A percentile compares a stretch with the other conserved stretches of the same genome.
These are phyloP conservation scores for Fusarium albosuccineum DNA, from an alignment of 2,329 filamentous ascomycete genomes.

Conservation along the genomic window DNA sequence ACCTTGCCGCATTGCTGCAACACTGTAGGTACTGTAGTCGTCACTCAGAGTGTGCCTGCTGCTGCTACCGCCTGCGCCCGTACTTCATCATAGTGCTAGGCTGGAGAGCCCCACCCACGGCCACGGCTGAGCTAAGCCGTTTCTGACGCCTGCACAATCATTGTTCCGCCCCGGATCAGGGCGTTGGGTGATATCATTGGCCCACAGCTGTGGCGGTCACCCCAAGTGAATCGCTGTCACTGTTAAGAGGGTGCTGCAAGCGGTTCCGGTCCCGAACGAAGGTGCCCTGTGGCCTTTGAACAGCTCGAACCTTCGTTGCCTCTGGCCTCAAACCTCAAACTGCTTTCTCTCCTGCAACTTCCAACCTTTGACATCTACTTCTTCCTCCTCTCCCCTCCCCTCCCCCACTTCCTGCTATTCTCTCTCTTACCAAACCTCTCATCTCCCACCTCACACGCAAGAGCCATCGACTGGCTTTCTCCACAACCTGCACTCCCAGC, in stretches of 20 bases:
- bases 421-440: slow-evolving; percentile 6
- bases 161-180: slow-evolving; percentile 53
- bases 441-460: slow-evolving; percentile 18
- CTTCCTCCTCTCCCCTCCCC: background rate
- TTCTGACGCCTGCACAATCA: slow-evolving; percentile 46
- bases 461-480: slow-evolving; percentile 41
- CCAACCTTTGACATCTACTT: slow-evolving; percentile 29
- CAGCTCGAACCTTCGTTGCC: slow-evolving; percentile 46
- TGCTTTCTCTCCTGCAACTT: slow-evolving; percentile 39
- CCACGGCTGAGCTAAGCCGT: slow-evolving; percentile 45
- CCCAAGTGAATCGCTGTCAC: slow-evolving; percentile 46
- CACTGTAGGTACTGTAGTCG: slow-evolving; percentile 30
- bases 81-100: slow-evolving; percentile 45
- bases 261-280: slow-evolving; percentile 43
- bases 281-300: slow-evolving; percentile 46
- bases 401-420: slow-evolving; percentile 11
- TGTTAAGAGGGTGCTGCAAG: slow-evolving; percentile 22
- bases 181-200: slow-evolving; percentile 53
- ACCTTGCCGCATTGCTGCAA: slow-evolving; percentile 3
- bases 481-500: slow-evolving; percentile 26
- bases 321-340: slow-evolving; percentile 34
- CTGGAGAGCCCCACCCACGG: slow-evolving; percentile 33
- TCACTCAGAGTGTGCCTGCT: slow-evolving; percentile 46
- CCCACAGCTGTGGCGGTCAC: slow-evolving; percentile 43
- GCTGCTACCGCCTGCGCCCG: slow-evolving; percentile 32